Conservation (phyloP, 75 land plant species). For the Pinus tabuliformis region DNA sequence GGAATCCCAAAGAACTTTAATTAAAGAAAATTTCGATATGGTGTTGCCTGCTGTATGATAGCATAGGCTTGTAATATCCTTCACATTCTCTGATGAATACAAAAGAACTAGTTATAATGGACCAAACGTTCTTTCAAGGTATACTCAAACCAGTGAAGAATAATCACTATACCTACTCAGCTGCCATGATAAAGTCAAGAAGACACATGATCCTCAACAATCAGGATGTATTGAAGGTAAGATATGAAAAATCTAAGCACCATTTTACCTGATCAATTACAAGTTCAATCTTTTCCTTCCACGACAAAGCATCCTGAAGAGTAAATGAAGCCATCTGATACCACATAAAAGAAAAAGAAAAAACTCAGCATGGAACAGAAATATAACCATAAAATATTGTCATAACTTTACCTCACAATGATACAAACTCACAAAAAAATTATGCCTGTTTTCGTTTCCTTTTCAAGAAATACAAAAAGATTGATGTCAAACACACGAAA, state of each 20-base stretch:
- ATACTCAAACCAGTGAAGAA: not conserved
- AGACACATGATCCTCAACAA: not conserved
- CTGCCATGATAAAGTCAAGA: not conserved
- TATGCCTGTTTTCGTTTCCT: not conserved
- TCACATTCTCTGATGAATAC: not conserved
- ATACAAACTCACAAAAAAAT: not conserved
- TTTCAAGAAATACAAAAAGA: not conserved
- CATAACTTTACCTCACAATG: not conserved
- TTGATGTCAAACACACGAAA: slow-evolving; percentile 6
- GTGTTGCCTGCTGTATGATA: not conserved
- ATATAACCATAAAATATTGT: not conserved
- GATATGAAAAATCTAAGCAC: not conserved
- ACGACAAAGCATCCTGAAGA: slow-evolving; percentile 70
- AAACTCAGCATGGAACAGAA: not conserved
- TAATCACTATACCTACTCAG: not conserved
- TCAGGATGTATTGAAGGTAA: not conserved
- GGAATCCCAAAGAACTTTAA: too few species aligned
- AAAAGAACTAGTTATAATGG: not conserved
- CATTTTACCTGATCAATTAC: slow-evolving; percentile 78
- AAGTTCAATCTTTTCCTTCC: slow-evolving; percentile 85
- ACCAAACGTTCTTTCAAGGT: not conserved
- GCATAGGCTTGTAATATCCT: not conserved
- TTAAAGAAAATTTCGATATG: not conserved
- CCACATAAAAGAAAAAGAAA: slow-evolving; percentile 4
- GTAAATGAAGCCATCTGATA: slow-evolving; percentile 87